Conservation (phyloP, 345 rosid species). For the Passiflora organensis region DNA sequence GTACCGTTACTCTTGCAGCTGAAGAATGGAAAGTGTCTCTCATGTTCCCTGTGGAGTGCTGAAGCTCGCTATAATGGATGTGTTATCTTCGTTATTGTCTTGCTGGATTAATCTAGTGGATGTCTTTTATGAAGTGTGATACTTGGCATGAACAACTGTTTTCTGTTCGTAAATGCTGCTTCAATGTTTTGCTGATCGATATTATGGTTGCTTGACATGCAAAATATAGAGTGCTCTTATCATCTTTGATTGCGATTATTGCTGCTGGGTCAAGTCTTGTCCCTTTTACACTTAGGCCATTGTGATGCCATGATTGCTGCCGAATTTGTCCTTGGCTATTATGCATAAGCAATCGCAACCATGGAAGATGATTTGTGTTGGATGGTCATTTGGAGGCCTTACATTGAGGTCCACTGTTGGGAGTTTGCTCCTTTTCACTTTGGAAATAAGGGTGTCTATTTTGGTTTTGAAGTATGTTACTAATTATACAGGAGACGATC, state of each 20-base stretch:
- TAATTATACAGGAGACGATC: slow-evolving; percentile 36
- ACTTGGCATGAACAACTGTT: slow-evolving; percentile 35
- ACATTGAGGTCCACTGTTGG: slow-evolving; percentile 22
- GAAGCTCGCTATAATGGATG: slow-evolving; percentile 24
- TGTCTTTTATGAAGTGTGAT: slow-evolving; percentile 35
- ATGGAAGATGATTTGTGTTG: slow-evolving; percentile 20
- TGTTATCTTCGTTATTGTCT: slow-evolving; percentile 26
- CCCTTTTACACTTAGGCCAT: slow-evolving; percentile 20
- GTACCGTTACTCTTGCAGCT: slow-evolving; percentile 20
- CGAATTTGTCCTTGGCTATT: slow-evolving; percentile 9
- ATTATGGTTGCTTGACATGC: slow-evolving; percentile 46
- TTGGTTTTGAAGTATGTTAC: slow-evolving; percentile 30
- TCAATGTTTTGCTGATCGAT: slow-evolving; percentile 37
- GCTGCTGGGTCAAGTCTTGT: slow-evolving; percentile 29
- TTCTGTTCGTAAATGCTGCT: slow-evolving; percentile 41
- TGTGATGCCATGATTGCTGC: slow-evolving; percentile 19
- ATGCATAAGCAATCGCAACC: slow-evolving; percentile 14
- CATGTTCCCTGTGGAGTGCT: slow-evolving; percentile 16
- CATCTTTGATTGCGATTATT: slow-evolving; percentile 33
- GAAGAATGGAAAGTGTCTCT: slow-evolving; percentile 25
- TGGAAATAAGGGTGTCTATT: slow-evolving; percentile 25
- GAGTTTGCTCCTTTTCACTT: slow-evolving; percentile 25
- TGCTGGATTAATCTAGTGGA: slow-evolving; percentile 34
- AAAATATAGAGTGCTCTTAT: slow-evolving; percentile 33
- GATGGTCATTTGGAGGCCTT: slow-evolving; percentile 31